Evolutionary conservation across 805 yeast genomes (phyloP), one percentile per base, ranked within the genome.

Genomic region (Schwanniomyces occidentalis): DNA sequence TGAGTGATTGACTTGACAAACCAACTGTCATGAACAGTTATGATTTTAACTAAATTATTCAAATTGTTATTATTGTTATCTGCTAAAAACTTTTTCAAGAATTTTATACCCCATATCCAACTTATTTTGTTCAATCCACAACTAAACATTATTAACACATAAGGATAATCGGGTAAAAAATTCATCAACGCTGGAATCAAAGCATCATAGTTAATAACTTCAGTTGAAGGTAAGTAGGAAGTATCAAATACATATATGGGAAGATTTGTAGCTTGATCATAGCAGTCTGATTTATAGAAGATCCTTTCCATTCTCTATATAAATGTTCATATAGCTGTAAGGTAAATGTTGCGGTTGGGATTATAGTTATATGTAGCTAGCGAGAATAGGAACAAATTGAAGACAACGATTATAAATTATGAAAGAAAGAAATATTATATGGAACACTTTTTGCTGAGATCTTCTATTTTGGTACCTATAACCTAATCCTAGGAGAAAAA

Each of bases 21-120:
- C 93, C 96, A 89, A 30, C 85, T 82, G 46, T 90, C 96, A 59
- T 91, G 97, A 2, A 91, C 95, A 19, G 90, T 74, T 44, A 82
- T 84, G 3, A 88, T 67, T 49, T 78, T 82, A 33, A 65, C 63
- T 27, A 91, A 59, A 36, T 63, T 62, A 18, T 51, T 45, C 25
- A 75, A 68, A 34, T 74, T 72, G 40, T 77, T 75, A 4, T 68
- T 69, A n/a, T 58, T 48, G 15, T 41, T 32, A 35, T 40, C 47
- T 10, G 74, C 70, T 2, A 91, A 79, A 17, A 91, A 70, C 43
- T 76, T 61, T 42, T 69, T 72, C 28, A 76, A 52, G 30, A 76
- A 69, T 48, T 69, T 70, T 31, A 75, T 51, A 9, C 88, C 85
- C 76, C 88, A 83, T 6, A 82, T 69, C 89, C 95, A 80, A 30